A percentile compares a stretch with the other conserved stretches of the same genome.
These are phyloP conservation scores for Magnolia kwangsiensis DNA, from an alignment of 164 flowering plant genomes.

Conservation along the genomic window DNA sequence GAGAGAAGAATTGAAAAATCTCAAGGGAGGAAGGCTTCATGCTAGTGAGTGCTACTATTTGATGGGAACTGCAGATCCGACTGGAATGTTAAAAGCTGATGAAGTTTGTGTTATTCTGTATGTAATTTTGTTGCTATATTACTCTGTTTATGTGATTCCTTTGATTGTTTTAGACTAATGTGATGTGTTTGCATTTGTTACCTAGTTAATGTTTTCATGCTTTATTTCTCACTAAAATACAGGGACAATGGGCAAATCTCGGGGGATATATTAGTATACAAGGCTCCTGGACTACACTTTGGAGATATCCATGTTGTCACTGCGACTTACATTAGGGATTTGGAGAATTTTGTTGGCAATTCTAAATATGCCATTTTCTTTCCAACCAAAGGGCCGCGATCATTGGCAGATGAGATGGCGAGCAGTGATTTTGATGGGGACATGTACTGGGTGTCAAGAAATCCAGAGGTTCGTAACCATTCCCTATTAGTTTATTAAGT, in stretches of 20 bases:
- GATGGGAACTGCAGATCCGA: slow-evolving; percentile 93
- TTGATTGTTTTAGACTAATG: background rate
- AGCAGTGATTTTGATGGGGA: slow-evolving; percentile 91
- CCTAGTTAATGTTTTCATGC: background rate
- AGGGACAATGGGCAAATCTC: slow-evolving; percentile 78
- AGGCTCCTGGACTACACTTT: slow-evolving; percentile 80
- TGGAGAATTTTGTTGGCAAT: slow-evolving; percentile 58
- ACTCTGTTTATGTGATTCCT: background rate
- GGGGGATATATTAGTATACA: slow-evolving; percentile 70
- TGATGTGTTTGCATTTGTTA: background rate
- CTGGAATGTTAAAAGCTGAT: slow-evolving; percentile 44
- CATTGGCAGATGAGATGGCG: slow-evolving; percentile 85
- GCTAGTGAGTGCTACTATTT: slow-evolving; percentile 55
- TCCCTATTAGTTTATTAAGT: background rate
- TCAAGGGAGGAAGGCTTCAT: slow-evolving; percentile 60
- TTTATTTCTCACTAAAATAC: slow-evolving; percentile 3
- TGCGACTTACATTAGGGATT: slow-evolving; percentile 47
- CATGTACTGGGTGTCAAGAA: slow-evolving; percentile 72
- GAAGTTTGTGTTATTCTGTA: slow-evolving; percentile 89
- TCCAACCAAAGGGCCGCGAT: slow-evolving; percentile 57
- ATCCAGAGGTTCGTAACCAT: slow-evolving; percentile 48
- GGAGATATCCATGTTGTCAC: slow-evolving; percentile 73
- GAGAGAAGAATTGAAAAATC: slow-evolving; percentile 43
- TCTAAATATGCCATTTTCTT: slow-evolving; percentile 84
- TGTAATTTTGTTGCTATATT: slow-evolving; percentile 18